Evolutionary conservation across 768 basidiomycete species (phyloP).

Genomic region (Tylopilus subfusipes): DNA sequence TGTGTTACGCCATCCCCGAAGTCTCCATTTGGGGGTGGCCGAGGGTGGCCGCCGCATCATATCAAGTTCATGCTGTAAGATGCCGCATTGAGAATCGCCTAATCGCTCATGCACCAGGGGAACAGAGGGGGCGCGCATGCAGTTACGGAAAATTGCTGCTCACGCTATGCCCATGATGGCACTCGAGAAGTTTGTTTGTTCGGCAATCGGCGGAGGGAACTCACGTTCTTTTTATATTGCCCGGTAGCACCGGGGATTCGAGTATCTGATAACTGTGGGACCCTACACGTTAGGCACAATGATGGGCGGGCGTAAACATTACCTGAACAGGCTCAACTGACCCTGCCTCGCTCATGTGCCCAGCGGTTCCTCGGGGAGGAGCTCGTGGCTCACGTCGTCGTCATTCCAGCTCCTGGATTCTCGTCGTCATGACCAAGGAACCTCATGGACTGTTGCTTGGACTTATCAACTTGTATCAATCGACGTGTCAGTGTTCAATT

Average conservation of each 20-base stretch:
- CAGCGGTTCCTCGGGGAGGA: background rate
- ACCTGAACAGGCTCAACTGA: too few relatives aligned
- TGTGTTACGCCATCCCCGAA: too few relatives aligned
- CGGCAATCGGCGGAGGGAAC: slow-evolving; percentile 7
- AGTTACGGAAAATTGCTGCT: background rate
- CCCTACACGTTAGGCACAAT: slow-evolving; percentile 16
- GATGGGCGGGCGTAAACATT: slow-evolving; percentile 3
- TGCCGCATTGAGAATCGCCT: background rate
- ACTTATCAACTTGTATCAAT: background rate
- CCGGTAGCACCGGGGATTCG: slow-evolving; percentile 3
- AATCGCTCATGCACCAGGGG: background rate
- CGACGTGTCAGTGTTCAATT: background rate
- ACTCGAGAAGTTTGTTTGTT: background rate
- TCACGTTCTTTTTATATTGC: background rate
- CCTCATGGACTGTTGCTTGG: background rate
- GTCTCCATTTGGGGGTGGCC: background rate
- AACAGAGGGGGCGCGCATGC: background rate
- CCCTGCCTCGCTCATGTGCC: too few relatives aligned
- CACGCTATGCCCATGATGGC: background rate
- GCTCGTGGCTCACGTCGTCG: background rate
- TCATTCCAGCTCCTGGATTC: background rate
- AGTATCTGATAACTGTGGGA: slow-evolving; percentile 8
- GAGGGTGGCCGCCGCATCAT: background rate
- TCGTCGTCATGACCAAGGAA: slow-evolving; percentile 3
- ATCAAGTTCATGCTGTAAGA: background rate